Evolutionary conservation across 805 yeast species (phyloP).

Genomic region (Candida koratica): DNA sequence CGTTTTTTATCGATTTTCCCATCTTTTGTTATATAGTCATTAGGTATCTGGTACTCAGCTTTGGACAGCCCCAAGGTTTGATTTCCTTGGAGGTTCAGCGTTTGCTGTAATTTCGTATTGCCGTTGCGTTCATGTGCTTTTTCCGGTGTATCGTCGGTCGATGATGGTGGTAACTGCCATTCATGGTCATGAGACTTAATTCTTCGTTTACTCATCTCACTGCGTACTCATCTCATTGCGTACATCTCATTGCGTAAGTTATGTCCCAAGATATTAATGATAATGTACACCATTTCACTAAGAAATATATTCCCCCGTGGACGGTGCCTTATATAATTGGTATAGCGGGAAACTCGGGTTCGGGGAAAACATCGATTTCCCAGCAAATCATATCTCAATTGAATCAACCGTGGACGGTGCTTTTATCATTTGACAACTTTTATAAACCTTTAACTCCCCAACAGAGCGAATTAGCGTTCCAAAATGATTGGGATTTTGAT

Average conservation of each 20-base stretch:
- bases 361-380: conserved; percentile 93
- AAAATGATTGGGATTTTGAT: conserved; percentile 79
- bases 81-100: conserved; percentile 2
- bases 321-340: conserved; percentile 47
- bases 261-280: too few relatives aligned
- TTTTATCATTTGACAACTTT: conserved; percentile 86
- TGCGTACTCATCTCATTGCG: too few relatives aligned
- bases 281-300: conserved; percentile 7
- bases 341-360: conserved; percentile 51
- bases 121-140: too few relatives aligned
- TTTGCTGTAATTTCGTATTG: too few relatives aligned
- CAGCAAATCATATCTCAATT: conserved; percentile 69
- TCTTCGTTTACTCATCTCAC: conserved; percentile 11
- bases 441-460: conserved; percentile 69
- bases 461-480: conserved; percentile 60
- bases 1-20: conserved; percentile 53
- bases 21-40: conserved; percentile 48
- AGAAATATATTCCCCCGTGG: conserved; percentile 40
- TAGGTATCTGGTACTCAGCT: conserved; percentile 51
- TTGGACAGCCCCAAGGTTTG: too few relatives aligned
- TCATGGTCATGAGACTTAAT: conserved; percentile 14
- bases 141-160: too few relatives aligned
- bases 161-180: too few relatives aligned
- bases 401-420: conserved; percentile 92
- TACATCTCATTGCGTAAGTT: too few relatives aligned